Percentiles rank a stretch among this genome's conserved stretches.
phyloP scores from a whole-genome alignment of 2,329 filamentous ascomycete genomes.

The Aureobasidium sp. region DNA sequence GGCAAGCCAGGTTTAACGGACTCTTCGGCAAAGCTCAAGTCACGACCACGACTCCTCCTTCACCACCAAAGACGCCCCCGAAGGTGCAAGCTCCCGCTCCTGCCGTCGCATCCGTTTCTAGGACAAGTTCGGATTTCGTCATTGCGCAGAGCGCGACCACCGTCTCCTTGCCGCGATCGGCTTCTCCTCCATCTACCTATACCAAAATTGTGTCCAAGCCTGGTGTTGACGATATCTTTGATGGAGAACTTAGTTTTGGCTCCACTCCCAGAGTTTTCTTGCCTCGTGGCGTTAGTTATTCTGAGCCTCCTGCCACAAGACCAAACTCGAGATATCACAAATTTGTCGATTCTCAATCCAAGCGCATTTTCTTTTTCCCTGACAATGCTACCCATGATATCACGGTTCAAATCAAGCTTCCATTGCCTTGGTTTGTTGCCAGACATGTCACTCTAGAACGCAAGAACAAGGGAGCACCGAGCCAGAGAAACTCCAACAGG shows the following conservation, averaged over 20 bases:
- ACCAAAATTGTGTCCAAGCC: constrained; percentile 34
- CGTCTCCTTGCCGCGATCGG: constrained; percentile 56
- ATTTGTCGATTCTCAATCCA: constrained; percentile 4
- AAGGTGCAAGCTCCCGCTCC: constrained; percentile 33
- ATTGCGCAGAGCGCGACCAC: constrained; percentile 65
- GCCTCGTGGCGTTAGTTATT: constrained; percentile 24
- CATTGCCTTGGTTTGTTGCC: neutral
- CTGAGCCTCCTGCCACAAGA: neutral
- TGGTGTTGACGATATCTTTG: constrained; percentile 36
- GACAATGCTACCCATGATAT: neutral
- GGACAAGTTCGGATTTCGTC: constrained; percentile 46
- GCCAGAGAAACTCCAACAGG: neutral
- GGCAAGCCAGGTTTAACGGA: constrained; percentile 80
- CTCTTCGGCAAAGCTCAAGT: constrained; percentile 58
- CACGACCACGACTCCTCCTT: constrained; percentile 32
- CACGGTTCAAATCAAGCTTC: constrained; percentile 6
- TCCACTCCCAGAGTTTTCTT: constrained; percentile 34
- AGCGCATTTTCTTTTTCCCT: neutral
- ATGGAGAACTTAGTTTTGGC: constrained; percentile 41
- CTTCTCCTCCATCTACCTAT: constrained; percentile 14
- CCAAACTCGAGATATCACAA: constrained; percentile 7
- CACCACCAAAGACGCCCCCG: constrained; percentile 32
- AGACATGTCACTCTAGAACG: neutral
- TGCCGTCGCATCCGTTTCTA: constrained; percentile 18
- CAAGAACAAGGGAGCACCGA: neutral